These are phyloP conservation scores for Ceratobasidium papillatum DNA, from an alignment of 1,284 basidiomycete species.

Conservation along the genomic window DNA sequence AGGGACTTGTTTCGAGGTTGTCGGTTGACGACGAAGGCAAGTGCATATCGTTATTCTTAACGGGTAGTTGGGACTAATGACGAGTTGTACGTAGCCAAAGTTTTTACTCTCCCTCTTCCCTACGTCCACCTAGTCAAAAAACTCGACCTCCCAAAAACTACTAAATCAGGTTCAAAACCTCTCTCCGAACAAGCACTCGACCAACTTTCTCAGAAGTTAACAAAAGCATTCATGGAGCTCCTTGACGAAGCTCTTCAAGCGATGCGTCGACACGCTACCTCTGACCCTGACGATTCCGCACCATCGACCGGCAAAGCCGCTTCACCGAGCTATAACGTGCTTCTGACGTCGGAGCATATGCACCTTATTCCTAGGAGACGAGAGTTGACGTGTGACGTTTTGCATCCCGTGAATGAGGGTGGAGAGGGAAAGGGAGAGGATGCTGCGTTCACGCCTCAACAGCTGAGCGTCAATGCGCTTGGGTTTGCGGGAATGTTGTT, in stretches of 20 bases:
- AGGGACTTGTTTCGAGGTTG: slow-evolving; percentile 25
- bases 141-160: slow-evolving; percentile 28
- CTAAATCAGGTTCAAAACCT: slow-evolving; percentile 4
- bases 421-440: background rate
- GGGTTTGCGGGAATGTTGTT: slow-evolving; percentile 89
- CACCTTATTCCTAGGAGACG: slow-evolving; percentile 78
- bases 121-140: slow-evolving; percentile 65
- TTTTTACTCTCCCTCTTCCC: slow-evolving; percentile 75
- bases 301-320: background rate
- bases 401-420: background rate
- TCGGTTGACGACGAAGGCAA: slow-evolving; percentile 42
- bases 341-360: slow-evolving; percentile 84
- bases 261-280: slow-evolving; percentile 55
- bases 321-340: slow-evolving; percentile 79
- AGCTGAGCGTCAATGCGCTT: slow-evolving; percentile 78
- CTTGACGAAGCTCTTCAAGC: slow-evolving; percentile 83
- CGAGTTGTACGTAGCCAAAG: slow-evolving; percentile 61
- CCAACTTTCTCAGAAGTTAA: slow-evolving; percentile 65
- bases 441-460: slow-evolving; percentile 36
- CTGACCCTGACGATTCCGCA: slow-evolving; percentile 61
- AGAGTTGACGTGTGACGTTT: slow-evolving; percentile 57
- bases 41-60: background rate
- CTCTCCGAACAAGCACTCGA: slow-evolving; percentile 35
- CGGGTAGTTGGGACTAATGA: background rate
- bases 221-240: slow-evolving; percentile 73